Base-by-base conservation (phyloP, 495 filamentous ascomycete species). In the Penicillium cinerascens region DNA sequence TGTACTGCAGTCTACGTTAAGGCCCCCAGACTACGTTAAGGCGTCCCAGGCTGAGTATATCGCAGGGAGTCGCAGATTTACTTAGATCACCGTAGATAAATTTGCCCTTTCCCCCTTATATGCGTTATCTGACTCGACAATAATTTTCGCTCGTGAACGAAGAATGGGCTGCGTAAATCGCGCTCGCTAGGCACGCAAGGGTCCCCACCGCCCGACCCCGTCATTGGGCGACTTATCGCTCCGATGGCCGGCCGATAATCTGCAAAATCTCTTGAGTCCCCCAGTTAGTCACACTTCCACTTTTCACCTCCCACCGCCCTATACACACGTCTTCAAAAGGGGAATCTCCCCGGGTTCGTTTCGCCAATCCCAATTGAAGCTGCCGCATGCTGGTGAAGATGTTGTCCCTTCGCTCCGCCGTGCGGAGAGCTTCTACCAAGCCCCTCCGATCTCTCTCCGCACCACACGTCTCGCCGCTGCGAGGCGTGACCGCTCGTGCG, bases 331-430 rank as follows among this genome's bases (percentile, higher is more conserved):
- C 25, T 16, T 29, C 40, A 35, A 52, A 54, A 49, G 56, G 59
- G 59, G 46, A 27, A 22, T 22, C 43, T 42, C 51, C 63, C 49
- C 51, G 53, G 37, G 18, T 20, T 20, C 37, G 54, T 59, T 51
- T 49, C 37, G 58, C 54, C 33, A 55, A 39, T 56, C 49, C 55
- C 60, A 63, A 55, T 62, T 64, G 63, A 69, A 74, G 73, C 69
- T 76, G 74, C 74, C 73, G 73, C 75, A 78, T 78, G 72, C 65
- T 73, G 61, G 68, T 68, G 66, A 75, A 60, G 53, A 76, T 78
- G 72, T 58, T 78, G 62, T 74, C 72, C 63, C 67, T 76, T 71
- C 74, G 73, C 67, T 71, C 73, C 64, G 71, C 74, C 58, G 71
- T 76, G 73, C 74, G 73, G 73, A 76, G 73, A 73, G 73, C 74